Evolutionary conservation across 2,329 filamentous ascomycete species (phyloP).

Genomic region (Fusarium sp.): DNA sequence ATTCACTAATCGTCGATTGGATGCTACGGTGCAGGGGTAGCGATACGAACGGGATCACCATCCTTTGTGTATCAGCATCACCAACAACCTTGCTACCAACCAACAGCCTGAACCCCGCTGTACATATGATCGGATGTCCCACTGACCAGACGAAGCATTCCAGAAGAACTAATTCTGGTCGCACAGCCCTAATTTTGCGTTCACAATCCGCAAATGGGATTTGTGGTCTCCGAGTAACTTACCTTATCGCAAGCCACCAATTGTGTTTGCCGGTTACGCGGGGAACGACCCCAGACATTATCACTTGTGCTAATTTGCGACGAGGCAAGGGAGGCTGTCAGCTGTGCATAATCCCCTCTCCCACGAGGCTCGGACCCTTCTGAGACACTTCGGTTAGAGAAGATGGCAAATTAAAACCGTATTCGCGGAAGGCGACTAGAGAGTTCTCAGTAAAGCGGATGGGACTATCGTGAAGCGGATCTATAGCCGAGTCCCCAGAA

Average conservation of each 20-base stretch:
- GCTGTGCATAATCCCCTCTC: not conserved
- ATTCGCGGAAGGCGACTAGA: not conserved
- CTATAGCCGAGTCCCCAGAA: not conserved
- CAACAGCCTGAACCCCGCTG: not conserved
- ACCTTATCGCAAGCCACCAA: not conserved
- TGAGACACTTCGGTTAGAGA: not conserved
- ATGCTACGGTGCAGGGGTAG: not conserved
- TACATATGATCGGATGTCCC: not conserved
- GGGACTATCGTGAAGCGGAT: not conserved
- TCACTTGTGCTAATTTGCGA: not conserved
- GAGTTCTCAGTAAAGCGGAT: not conserved
- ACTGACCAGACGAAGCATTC: not conserved
- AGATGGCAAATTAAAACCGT: not conserved
- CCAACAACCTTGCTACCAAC: not conserved
- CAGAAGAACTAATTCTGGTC: not conserved
- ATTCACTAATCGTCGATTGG: not conserved
- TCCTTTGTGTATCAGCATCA: not conserved
- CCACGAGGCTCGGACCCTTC: slow-evolving; percentile 2
- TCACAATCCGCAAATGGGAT: not conserved
- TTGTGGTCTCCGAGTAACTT: not conserved
- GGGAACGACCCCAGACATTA: not conserved
- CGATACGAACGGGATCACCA: not conserved
- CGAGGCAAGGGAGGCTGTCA: not conserved
- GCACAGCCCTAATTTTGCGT: not conserved
- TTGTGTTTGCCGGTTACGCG: not conserved